phyloP scores from a whole-genome alignment of 371 early-diverging fungal genomes.

The Nematocida homosporus region DNA sequence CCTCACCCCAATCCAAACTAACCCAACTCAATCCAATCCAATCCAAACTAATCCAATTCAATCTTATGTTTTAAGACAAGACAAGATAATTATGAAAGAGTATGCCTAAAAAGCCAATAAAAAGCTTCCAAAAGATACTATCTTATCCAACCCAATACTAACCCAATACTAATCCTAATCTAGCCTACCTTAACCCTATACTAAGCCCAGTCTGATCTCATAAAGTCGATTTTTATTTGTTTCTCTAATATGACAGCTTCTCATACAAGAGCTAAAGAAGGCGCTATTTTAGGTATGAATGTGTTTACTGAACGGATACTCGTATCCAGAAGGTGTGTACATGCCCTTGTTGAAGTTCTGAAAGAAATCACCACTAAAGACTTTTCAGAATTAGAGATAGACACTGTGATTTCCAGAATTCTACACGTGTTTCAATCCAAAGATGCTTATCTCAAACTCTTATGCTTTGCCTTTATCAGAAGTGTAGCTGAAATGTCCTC shows the following conservation, averaged over 20 bases:
- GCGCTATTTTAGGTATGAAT: slow-evolving; percentile 21
- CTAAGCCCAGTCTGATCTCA: too few relatives aligned
- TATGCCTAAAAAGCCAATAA: too few relatives aligned
- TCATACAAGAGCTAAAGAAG: slow-evolving; percentile 13
- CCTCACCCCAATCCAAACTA: too few relatives aligned
- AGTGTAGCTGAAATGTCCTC: slow-evolving; percentile 35
- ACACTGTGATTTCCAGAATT: slow-evolving; percentile 56
- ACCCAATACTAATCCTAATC: too few relatives aligned
- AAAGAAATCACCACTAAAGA: slow-evolving; percentile 43
- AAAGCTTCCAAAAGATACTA: too few relatives aligned
- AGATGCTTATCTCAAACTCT: slow-evolving; percentile 60
- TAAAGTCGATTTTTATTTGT: slow-evolving; percentile 24
- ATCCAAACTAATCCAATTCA: too few relatives aligned
- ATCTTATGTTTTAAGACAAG: too few relatives aligned
- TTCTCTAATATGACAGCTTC: slow-evolving; percentile 23
- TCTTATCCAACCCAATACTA: too few relatives aligned
- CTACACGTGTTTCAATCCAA: slow-evolving; percentile 61
- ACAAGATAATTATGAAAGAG: too few relatives aligned
- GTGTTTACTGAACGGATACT: slow-evolving; percentile 46
- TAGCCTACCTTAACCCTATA: too few relatives aligned
- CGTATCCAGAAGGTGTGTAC: slow-evolving; percentile 58
- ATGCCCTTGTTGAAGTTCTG: slow-evolving; percentile 57
- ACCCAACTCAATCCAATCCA: too few relatives aligned
- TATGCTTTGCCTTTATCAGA: slow-evolving; percentile 56
- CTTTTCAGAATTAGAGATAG: slow-evolving; percentile 51